phyloP scores from a whole-genome alignment of 2,329 filamentous ascomycete species.

The Trichoderma lentiforme region DNA sequence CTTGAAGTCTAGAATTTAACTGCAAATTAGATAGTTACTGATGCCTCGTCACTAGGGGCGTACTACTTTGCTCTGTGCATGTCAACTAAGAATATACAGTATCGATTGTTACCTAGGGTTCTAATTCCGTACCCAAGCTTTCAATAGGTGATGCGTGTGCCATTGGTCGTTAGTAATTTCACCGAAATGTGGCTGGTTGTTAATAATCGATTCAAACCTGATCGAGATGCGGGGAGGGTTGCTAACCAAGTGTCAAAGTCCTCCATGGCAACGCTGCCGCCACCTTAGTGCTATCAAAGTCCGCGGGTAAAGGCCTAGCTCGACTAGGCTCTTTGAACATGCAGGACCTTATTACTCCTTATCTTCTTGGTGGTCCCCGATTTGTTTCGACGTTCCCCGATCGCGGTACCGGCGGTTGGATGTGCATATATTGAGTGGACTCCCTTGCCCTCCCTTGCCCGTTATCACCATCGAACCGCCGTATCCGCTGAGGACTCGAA shows the following conservation, averaged over 20 bases:
- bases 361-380: not conserved
- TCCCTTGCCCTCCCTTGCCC: not conserved
- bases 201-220: not conserved
- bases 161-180: not conserved
- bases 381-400: not conserved
- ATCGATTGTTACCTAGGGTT: not conserved
- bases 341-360: not conserved
- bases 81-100: not conserved
- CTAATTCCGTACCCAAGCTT: not conserved
- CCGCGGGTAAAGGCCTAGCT: not conserved
- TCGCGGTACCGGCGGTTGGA: not conserved
- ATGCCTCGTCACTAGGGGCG: not conserved
- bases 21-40: not conserved
- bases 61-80: not conserved
- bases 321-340: not conserved
- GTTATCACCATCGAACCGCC: not conserved
- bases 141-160: not conserved
- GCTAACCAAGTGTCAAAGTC: not conserved
- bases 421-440: not conserved
- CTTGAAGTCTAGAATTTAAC: not conserved
- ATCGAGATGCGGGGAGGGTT: not conserved
- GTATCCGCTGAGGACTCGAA: not conserved
- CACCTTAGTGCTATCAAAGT: not conserved
- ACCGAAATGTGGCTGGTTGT: not conserved
- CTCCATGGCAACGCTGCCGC: not conserved